Conservation (phyloP, 768 basidiomycete genomes). For the Terana coerulea region DNA sequence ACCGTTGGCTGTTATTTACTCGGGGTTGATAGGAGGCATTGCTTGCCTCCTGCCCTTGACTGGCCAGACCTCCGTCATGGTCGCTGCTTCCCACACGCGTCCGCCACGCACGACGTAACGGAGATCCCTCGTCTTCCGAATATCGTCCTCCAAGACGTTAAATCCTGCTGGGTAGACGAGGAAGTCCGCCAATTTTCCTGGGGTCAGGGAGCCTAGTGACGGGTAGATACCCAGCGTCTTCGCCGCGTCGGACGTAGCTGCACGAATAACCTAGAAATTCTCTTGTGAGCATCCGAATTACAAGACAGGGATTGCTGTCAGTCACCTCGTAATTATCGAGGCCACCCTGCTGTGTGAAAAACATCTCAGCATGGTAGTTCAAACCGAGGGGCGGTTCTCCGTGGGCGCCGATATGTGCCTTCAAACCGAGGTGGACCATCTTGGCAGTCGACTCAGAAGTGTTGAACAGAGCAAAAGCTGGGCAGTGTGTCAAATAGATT, state of each 20-base stretch:
- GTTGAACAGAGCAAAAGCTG: constrained; percentile 66
- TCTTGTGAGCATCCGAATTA: neutral
- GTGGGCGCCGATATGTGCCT: constrained; percentile 68
- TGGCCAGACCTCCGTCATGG: constrained; percentile 74
- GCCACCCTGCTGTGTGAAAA: constrained; percentile 58
- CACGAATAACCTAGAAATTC: constrained; percentile 50
- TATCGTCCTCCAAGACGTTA: constrained; percentile 51
- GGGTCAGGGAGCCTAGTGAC: constrained; percentile 59
- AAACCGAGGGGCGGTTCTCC: constrained; percentile 66
- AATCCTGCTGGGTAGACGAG: constrained; percentile 60
- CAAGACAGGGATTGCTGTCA: neutral
- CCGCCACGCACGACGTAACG: constrained; percentile 60
- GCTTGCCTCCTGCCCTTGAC: constrained; percentile 48
- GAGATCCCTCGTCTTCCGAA: constrained; percentile 47
- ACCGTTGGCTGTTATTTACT: no score
- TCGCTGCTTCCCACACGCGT: constrained; percentile 64
- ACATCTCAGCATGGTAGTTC: constrained; percentile 79
- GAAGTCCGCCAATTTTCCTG: constrained; percentile 70
- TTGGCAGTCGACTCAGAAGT: constrained; percentile 64
- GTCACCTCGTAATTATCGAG: constrained; percentile 66
- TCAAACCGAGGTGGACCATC: constrained; percentile 62
- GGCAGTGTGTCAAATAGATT: neutral
- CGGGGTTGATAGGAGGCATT: constrained; percentile 57
- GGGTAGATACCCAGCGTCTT: constrained; percentile 57
- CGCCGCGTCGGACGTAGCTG: constrained; percentile 66